Base-by-base conservation (phyloP, 495 filamentous ascomycete genomes). In the Aspergillus cristatus region DNA sequence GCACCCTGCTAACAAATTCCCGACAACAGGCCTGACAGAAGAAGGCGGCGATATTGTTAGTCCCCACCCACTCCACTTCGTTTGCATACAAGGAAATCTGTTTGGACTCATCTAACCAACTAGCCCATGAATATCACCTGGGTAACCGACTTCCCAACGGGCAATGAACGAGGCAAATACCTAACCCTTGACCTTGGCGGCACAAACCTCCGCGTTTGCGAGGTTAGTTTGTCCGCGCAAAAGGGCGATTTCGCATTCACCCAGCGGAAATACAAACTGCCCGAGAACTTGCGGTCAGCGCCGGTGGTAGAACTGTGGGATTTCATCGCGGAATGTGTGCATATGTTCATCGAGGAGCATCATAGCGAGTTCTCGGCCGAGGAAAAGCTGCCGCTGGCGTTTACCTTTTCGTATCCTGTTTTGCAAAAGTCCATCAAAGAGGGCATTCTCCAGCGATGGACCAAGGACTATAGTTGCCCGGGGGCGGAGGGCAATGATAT, bases 41-140 rank as follows among this genome's bases (percentile, higher is more conserved):
- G 82, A 88, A 47, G 89, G 88, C 18, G 84, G 86, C 14, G 83
- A 75, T 53, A 94, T 97, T 52, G 86, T 94, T 58, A 64, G 85
- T 73, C 38, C 34, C 32, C 41, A 40, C 25, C 33, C 29, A 15
- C 26, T 15, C 10, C 26, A 28, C 5, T 32, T 25, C 34, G 12
- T 15, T 22, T 16, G 15, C 32, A 26, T 31, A 18, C 16, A 49
- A 53, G 53, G 44, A 43, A 43, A 26, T 6, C 24, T 26, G 11
- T 6, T 11, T 11, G 24, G 24, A 11, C 24, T 6, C 11, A 11
- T 6, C 11, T 26, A 6, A 26, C 24, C 24, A 35, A 12, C 24
- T 33, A 93, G 86, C 90, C 90, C 38, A 97, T 97, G 90, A 93
- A 94, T 63, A 76, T 87, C 24, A 94, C 89, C 30, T 97, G 90